Conservation (phyloP, 106 monocot species). For the Platanthera zijinensis region DNA sequence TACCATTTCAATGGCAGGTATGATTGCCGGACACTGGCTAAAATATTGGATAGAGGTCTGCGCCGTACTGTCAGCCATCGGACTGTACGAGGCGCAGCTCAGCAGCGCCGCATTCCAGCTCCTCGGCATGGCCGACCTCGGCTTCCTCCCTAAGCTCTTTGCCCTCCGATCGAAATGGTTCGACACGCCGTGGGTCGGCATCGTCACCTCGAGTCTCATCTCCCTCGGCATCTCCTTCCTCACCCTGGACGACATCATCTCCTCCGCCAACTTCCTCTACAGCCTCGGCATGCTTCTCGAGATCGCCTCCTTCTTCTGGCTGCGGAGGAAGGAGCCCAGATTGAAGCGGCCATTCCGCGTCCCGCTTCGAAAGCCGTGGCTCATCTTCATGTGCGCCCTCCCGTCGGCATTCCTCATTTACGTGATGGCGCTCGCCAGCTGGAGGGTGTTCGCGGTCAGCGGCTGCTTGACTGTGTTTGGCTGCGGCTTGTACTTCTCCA, state of each 20-base stretch:
- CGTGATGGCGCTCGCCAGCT: conserved; percentile 54
- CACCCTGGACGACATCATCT: conserved; percentile 62
- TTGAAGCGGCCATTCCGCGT: conserved; percentile 68
- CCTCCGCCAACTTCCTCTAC: conserved; percentile 81
- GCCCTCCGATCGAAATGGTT: conserved; percentile 50
- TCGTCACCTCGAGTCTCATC: conserved; percentile 51
- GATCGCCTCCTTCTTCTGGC: conserved; percentile 68
- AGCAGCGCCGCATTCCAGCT: conserved; percentile 81
- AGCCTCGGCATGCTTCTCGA: conserved; percentile 88
- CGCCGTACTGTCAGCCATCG: conserved; percentile 69
- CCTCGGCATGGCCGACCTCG: conserved; percentile 75
- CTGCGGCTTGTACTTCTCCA: conserved; percentile 31
- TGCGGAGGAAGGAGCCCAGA: conserved; percentile 41
- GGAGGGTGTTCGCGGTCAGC: conserved; percentile 55
- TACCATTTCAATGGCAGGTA: conserved; percentile 24
- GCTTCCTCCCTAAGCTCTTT: conserved; percentile 60
- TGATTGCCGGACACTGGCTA: conserved; percentile 70
- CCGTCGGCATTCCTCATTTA: conserved; percentile 62
- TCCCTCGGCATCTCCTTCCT: conserved; percentile 81
- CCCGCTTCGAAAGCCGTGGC: conserved; percentile 36
- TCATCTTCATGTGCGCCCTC: conserved; percentile 55
- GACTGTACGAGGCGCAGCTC: conserved; percentile 83
- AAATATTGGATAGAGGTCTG: conserved; percentile 76
- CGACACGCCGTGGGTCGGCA: conserved; percentile 73
- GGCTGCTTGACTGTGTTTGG: conserved; percentile 37